Percentiles rank a stretch among this genome's conserved stretches.
These are phyloP conservation scores for Ammopiptanthus mongolicus DNA, from an alignment of 306 rosid genomes.

Conservation along the genomic window DNA sequence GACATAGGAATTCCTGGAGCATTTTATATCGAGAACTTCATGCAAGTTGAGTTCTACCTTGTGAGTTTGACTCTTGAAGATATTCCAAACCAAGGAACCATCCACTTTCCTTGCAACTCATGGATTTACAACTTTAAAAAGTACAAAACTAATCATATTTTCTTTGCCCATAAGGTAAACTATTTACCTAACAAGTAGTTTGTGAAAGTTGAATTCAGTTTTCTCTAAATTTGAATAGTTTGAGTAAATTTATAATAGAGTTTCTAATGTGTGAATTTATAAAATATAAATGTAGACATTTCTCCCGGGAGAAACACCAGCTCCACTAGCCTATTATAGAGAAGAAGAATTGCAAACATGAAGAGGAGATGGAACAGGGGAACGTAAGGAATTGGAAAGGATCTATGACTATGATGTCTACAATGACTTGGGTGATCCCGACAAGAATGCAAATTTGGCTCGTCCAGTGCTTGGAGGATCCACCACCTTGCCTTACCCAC, in stretches of 20 bases:
- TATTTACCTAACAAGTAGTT: background rate
- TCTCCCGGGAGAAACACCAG: slow-evolving; percentile 54
- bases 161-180: slow-evolving; percentile 44
- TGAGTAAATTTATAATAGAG: too few species aligned
- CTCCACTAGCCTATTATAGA: slow-evolving; percentile 29
- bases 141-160: slow-evolving; percentile 27
- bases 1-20: slow-evolving; percentile 53
- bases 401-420: slow-evolving; percentile 13
- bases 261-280: too few species aligned
- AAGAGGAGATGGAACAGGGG: slow-evolving; percentile 54
- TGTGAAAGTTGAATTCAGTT: background rate
- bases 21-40: slow-evolving; percentile 33
- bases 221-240: too few species aligned
- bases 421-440: slow-evolving; percentile 6
- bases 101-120: slow-evolving; percentile 56
- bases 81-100: slow-evolving; percentile 31
- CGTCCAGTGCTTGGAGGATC: slow-evolving; percentile 60
- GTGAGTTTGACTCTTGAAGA: slow-evolving; percentile 45
- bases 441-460: background rate
- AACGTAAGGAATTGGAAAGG: slow-evolving; percentile 54
- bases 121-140: slow-evolving; percentile 47
- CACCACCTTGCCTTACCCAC: slow-evolving; percentile 45
- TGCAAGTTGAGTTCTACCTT: slow-evolving; percentile 46
- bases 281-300: slow-evolving; percentile 27
- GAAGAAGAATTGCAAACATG: slow-evolving; percentile 32